Evolutionary conservation across 257 asterid species (phyloP), one percentile per base, ranked within the genome.

Genomic region (Scutellaria baicalensis): DNA sequence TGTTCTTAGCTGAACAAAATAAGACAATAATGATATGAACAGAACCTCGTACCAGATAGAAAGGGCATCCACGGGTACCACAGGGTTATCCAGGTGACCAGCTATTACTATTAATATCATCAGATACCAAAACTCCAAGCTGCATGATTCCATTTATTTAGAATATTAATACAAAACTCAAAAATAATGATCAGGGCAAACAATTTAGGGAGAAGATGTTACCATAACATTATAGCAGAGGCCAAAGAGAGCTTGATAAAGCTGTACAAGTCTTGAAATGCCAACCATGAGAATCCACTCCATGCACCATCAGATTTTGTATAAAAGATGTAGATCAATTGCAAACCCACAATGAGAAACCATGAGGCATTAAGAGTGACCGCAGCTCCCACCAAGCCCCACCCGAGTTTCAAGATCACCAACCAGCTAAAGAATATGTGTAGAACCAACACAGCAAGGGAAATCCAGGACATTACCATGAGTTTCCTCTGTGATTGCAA

Each of bases 81-180:
- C 82, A 55, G 97, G 93, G 72, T 91, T 85, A 9, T 84, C 80
- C 86, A 91, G 70, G 69, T 84, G 85, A 63, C 97, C 97, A 0
- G 85, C 91, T 55, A 91, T 82, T 11, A 89, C 91, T 36, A 91
- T 64, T 51, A 87, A 43, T 31, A 83, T 48, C 96, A 89, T 89
- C 81, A 87, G 75, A 77, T 89, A 91, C 97, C 97, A 91, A 61
- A 89, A 89, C 83, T 91, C 97, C 93, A 91, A 82, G 84, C 97
- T 91, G 87, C 91, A 8, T 38, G 20, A 38, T 44, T 18, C 50
- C 61, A 63, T 58, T 55, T 23, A 72, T 44, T 40, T 12, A 6
- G 0, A 33, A 54, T 14, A 39, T 71, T 18, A 56, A 72, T 17
- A 47, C 13, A 59, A 64, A 38, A 68, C 48, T n/a, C 5, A 13